Base-by-base conservation (phyloP, 208 protist species). In the Trypanosoma melophagium region DNA sequence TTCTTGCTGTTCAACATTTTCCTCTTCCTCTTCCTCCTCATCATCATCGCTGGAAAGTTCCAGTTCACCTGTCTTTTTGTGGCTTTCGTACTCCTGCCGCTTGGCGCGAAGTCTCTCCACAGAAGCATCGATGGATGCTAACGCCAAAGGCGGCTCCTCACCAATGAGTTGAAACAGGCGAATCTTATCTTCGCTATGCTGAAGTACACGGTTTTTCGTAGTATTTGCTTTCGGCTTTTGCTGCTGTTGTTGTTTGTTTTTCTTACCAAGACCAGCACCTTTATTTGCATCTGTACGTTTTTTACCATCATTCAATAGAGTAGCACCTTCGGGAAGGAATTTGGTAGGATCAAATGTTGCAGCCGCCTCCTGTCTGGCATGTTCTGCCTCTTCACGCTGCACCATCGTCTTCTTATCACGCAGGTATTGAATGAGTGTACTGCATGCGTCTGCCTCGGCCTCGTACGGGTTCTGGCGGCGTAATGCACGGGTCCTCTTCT, bases 261-360 rank as follows among this genome's bases (percentile, higher is more conserved):
- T 70, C 54, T 80, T 84, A 21, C 61, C 49, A 14, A 22, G 44
- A 67, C 40, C 51, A 54, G 56, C 53, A 66, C 60, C 49, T 73
- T 72, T 61, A 70, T 66, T 41, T 75, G 70, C 42, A 55, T 60
- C 63, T 69, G 76, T 60, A 5, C 60, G 14, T 74, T 77, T 90
- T 44, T 90, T 92, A 63, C 84, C 72, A 52, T 89, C 82, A 58
- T 84, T 92, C 13, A 92, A 51, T 40, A 95, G 72, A 1, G 89
- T 78, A 40, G 61, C 88, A 68, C 89, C 89, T 7, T 70, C 66
- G 0, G 89, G 89, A 3, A 79, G 76, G 17, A 74, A 79, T 45
- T 73, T 69, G 4, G 71, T 21, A 22, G 86, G 77, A 56, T 95
- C 87, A 71, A 93, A 95, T 35, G 76, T 60, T 5, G 79, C 84